Base-by-base conservation (phyloP, 108 stramenopile genomes). In the Cyclostephanos tholiformis region DNA sequence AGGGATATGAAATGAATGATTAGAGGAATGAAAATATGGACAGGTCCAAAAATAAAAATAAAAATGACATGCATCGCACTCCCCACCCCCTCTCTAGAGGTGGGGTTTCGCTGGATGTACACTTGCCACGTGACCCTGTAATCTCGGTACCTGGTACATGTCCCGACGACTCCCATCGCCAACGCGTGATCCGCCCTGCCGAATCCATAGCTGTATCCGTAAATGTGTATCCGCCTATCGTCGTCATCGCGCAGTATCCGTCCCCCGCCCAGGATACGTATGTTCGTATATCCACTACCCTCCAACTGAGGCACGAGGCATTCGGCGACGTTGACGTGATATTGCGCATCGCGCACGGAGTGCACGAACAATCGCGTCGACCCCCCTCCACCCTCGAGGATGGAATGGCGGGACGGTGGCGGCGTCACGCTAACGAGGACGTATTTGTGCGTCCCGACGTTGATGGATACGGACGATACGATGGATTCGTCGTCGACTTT, bases 321-420 rank as follows among this genome's bases (percentile, higher is more conserved):
- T 77, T 91, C 91, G 6, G 94, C 94, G 11, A 85, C 90, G 82
- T 95, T 84, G 25, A 85, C 79, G 76, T 95, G 94, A 67, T 95
- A 95, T 0, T 65, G 20, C 1, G 94, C 91, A 41, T 76, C 70
- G 25, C 67, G 65, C 23, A 80, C 76, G 35, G 86, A 88, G 19
- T 81, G 76, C n/a, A 95, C 91, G 82, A 92, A 92, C 27, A 76
- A 51, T 63, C 80, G 72, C 35, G 64, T 60, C n/a, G 64, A 12
- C 41, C 11, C 1, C 9, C 4, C 11, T 32, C n/a, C n/a, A n/a
- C n/a, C n/a, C n/a, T n/a, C n/a, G n/a, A 41, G 41, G 41, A 1
- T 7, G 35, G n/a, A 19, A 2, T 2, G 14, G 8, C 13, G 20
- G 17, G 25, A 41, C n/a, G n/a, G n/a, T 29, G 89, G 86, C 30